Evolutionary conservation across 257 asterid species (phyloP).

Genomic region (Lantana camara): DNA sequence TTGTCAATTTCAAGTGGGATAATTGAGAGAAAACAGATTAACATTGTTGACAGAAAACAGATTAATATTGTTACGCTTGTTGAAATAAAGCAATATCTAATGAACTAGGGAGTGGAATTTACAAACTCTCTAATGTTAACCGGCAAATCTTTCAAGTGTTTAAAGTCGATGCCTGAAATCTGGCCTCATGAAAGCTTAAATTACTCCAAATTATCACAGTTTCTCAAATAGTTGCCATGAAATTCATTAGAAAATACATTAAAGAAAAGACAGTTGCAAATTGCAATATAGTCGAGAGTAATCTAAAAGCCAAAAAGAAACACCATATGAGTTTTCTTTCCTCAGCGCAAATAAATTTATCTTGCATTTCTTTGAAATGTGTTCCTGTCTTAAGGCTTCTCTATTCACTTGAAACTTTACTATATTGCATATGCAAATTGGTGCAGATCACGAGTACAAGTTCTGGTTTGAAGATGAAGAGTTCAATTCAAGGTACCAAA

Average conservation of each 20-base stretch:
- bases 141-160: too few species aligned
- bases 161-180: too few species aligned
- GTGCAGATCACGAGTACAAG: not conserved
- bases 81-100: not conserved
- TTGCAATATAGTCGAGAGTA: not conserved
- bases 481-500: not conserved
- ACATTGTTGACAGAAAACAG: conserved; percentile 1
- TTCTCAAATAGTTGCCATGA: not conserved
- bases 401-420: not conserved
- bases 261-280: not conserved
- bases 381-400: not conserved
- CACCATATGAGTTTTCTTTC: not conserved
- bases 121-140: not conserved
- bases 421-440: not conserved
- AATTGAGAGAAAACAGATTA: too few species aligned
- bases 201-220: not conserved
- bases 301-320: not conserved
- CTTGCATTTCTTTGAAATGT: not conserved
- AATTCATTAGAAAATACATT: not conserved
- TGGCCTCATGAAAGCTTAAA: not conserved
- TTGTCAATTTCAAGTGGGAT: too few species aligned
- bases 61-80: not conserved
- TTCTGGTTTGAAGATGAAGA: not conserved
- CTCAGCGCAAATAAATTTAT: not conserved
- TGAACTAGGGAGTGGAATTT: not conserved